A percentile compares a stretch with the other conserved stretches of the same genome.
These are phyloP conservation scores for Citrus maxima DNA, from an alignment of 345 rosid genomes.

Conservation along the genomic window DNA sequence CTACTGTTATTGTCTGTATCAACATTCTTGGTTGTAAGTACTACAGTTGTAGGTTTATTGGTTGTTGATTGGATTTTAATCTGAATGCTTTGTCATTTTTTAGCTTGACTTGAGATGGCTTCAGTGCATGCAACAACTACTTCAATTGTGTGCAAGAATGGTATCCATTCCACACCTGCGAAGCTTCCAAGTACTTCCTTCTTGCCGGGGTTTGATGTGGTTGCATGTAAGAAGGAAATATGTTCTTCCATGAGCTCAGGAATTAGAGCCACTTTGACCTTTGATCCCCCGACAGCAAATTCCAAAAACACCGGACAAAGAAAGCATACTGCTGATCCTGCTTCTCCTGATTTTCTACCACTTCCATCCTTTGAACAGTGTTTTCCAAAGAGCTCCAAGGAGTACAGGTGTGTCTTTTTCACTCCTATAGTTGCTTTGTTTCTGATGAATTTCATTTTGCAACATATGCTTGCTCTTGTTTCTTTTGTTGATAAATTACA, in stretches of 20 bases:
- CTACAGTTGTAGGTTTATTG: neutral
- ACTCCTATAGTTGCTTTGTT: neutral
- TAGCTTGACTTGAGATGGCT: slow-evolving; percentile 48
- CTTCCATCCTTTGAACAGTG: slow-evolving; percentile 91
- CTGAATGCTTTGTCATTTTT: neutral
- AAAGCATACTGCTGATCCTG: slow-evolving; percentile 80
- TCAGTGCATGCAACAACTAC: slow-evolving; percentile 56
- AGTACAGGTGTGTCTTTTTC: slow-evolving; percentile 40
- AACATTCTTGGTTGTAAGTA: neutral
- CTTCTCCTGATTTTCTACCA: slow-evolving; percentile 83
- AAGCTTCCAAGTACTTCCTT: slow-evolving; percentile 56
- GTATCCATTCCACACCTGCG: slow-evolving; percentile 34
- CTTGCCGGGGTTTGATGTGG: slow-evolving; percentile 56
- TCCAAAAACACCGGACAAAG: slow-evolving; percentile 50
- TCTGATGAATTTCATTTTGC: neutral
- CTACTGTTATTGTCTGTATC: neutral
- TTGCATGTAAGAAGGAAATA: slow-evolving; percentile 45
- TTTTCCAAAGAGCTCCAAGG: slow-evolving; percentile 91
- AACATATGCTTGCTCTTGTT: neutral
- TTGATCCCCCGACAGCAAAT: slow-evolving; percentile 67
- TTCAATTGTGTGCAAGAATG: slow-evolving; percentile 54
- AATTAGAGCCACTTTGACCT: slow-evolving; percentile 66
- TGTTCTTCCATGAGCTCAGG: slow-evolving; percentile 14
- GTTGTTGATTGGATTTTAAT: neutral
- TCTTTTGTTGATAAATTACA: neutral